Evolutionary conservation across 768 basidiomycete species (phyloP).

Genomic region (Collybiopsis confluens): DNA sequence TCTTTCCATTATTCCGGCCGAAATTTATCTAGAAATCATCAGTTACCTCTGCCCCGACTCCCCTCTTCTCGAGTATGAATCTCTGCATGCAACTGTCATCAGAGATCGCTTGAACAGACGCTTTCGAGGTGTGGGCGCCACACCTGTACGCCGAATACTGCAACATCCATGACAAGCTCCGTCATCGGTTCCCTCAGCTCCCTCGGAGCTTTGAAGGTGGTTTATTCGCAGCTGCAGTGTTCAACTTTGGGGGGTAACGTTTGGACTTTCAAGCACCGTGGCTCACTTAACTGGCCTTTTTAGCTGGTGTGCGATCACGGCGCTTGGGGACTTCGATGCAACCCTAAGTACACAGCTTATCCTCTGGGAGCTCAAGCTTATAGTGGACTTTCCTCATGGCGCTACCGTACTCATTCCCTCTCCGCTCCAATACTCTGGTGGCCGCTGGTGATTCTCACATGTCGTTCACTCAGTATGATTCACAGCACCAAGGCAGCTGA

Average conservation of each 20-base stretch:
- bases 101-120: background rate
- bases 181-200: background rate
- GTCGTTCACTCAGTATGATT: constrained; percentile 16
- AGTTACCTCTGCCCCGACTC: too few relatives aligned
- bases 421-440: constrained; percentile 12
- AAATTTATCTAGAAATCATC: too few relatives aligned
- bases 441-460: background rate
- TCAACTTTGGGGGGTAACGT: constrained; percentile 21
- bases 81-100: too few relatives aligned
- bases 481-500: too few relatives aligned
- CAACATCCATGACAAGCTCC: background rate
- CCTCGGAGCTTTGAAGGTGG: constrained; percentile 11
- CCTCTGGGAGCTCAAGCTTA: constrained; percentile 6
- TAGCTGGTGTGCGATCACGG: constrained; percentile 20
- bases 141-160: constrained; percentile 9
- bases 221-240: constrained; percentile 16
- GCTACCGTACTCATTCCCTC: constrained; percentile 13
- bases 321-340: constrained; percentile 7
- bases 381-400: constrained; percentile 12
- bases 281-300: constrained; percentile 16
- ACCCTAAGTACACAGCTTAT: constrained; percentile 11
- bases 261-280: constrained; percentile 12
- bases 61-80: too few relatives aligned
- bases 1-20: too few relatives aligned
- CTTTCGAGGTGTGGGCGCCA: constrained; percentile 12